These are phyloP conservation scores for Radiomyces spectabilis DNA, from an alignment of 192 early-diverging fungal species.

Conservation along the genomic window DNA sequence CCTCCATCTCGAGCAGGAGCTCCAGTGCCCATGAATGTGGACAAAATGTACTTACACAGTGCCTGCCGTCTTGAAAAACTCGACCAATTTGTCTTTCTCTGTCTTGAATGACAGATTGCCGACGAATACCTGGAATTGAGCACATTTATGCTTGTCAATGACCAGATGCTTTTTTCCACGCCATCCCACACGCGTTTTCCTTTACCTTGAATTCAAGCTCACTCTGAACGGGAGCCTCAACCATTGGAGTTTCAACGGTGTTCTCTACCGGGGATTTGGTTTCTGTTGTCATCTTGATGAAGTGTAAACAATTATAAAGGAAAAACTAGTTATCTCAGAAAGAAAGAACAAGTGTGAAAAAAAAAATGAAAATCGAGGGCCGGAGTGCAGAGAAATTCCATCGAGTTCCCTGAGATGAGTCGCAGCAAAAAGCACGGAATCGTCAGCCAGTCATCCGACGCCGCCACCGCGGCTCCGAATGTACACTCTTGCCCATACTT, in stretches of 20 bases:
- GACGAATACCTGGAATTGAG: slow-evolving; percentile 66
- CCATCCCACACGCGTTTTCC: too few species aligned
- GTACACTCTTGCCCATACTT: too few species aligned
- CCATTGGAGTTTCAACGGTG: not conserved
- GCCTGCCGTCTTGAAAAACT: slow-evolving; percentile 64
- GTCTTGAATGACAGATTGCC: slow-evolving; percentile 88
- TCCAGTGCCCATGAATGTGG: not conserved
- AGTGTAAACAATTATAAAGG: not conserved
- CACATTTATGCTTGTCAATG: not conserved
- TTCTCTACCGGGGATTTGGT: not conserved
- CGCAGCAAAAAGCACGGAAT: too few species aligned
- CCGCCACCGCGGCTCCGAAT: too few species aligned
- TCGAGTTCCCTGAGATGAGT: too few species aligned
- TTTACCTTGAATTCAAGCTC: too few species aligned
- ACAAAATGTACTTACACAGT: slow-evolving; percentile 56
- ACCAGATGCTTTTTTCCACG: too few species aligned
- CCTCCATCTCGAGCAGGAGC: not conserved
- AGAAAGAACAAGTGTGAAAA: too few species aligned
- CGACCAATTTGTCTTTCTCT: slow-evolving; percentile 66
- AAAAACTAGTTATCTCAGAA: too few species aligned
- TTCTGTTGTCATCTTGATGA: not conserved
- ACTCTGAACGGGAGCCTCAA: not conserved
- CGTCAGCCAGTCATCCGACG: too few species aligned
- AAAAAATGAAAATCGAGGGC: too few species aligned
- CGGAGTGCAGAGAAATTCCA: too few species aligned